Percentiles rank a stretch among this genome's conserved stretches.
Evolutionary conservation across 176 grass and related monocot species (phyloP).

Genomic region (Melocanna baccifera): DNA sequence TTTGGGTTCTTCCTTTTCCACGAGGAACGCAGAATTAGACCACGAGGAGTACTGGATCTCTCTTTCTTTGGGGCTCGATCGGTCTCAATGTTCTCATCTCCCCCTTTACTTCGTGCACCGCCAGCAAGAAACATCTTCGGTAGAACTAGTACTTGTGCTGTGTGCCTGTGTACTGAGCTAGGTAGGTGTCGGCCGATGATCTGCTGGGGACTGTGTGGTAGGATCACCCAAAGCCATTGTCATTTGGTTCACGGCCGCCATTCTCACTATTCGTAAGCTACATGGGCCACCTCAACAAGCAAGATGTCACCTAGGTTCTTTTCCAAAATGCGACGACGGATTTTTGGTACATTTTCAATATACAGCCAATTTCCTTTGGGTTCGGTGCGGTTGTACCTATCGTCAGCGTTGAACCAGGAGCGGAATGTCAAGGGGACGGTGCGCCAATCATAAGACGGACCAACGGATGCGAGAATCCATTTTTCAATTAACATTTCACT

Average conservation of each 20-base stretch:
- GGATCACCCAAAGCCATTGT: too few species aligned
- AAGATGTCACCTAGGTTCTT: not conserved
- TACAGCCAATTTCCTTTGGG: too few species aligned
- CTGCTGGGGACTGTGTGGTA: too few species aligned
- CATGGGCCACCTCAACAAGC: not conserved
- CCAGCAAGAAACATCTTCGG: not conserved
- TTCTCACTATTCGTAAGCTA: too few species aligned
- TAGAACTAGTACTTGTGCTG: not conserved
- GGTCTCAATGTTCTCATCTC: not conserved
- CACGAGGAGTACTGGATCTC: not conserved
- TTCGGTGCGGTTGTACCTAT: too few species aligned
- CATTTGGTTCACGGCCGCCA: too few species aligned
- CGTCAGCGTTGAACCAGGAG: too few species aligned
- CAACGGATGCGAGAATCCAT: too few species aligned
- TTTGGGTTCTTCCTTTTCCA: too few species aligned
- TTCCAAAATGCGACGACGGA: not conserved
- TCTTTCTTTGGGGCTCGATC: not conserved
- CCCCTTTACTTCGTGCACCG: not conserved
- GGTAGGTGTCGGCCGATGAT: not conserved
- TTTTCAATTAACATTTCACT: not conserved
- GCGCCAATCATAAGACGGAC: too few species aligned
- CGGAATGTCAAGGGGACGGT: too few species aligned
- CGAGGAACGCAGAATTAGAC: too few species aligned
- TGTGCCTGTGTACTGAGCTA: not conserved
- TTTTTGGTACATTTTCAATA: not conserved